Evolutionary conservation across 2,329 filamentous ascomycete genomes (phyloP).

Genomic region (Aspergillus novoparasiticus): DNA sequence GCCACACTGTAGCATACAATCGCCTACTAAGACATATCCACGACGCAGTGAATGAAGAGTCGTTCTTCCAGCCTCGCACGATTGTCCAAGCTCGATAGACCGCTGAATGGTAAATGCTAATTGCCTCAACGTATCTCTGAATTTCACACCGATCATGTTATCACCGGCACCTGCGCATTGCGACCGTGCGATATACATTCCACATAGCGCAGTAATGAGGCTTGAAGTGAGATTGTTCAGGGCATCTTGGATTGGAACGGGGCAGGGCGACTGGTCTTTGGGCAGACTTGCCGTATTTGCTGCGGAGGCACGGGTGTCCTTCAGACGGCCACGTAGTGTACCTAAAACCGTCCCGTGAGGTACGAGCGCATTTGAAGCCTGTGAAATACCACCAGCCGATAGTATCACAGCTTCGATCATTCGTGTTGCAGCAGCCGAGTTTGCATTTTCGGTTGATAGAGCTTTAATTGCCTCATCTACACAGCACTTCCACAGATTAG

Average conservation of each 20-base stretch:
- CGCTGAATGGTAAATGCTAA: conserved; percentile 29
- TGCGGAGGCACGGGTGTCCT: conserved; percentile 24
- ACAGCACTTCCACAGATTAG: conserved; percentile 38
- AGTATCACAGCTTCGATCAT: conserved; percentile 37
- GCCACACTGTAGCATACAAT: conserved; percentile 32
- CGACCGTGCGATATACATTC: conserved; percentile 40
- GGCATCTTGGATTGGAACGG: conserved; percentile 38
- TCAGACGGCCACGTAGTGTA: conserved; percentile 5
- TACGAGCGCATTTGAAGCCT: not conserved
- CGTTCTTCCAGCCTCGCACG: conserved; percentile 12
- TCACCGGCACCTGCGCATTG: conserved; percentile 19
- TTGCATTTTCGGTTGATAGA: conserved; percentile 36
- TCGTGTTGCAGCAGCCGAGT: conserved; percentile 34
- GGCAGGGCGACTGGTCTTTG: conserved; percentile 25
- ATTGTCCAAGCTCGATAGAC: conserved; percentile 21
- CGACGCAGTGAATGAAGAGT: conserved; percentile 33
- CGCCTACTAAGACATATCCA: conserved; percentile 36
- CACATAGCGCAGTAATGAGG: conserved; percentile 38
- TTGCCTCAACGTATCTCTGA: conserved; percentile 27
- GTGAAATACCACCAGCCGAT: conserved; percentile 28
- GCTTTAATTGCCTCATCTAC: conserved; percentile 41
- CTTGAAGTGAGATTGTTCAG: conserved; percentile 40
- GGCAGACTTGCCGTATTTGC: conserved; percentile 6
- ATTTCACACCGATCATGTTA: conserved; percentile 23
- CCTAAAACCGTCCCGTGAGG: not conserved